These are phyloP conservation scores for Plantago elongata DNA, from an alignment of 257 asterid species.

Conservation along the genomic window DNA sequence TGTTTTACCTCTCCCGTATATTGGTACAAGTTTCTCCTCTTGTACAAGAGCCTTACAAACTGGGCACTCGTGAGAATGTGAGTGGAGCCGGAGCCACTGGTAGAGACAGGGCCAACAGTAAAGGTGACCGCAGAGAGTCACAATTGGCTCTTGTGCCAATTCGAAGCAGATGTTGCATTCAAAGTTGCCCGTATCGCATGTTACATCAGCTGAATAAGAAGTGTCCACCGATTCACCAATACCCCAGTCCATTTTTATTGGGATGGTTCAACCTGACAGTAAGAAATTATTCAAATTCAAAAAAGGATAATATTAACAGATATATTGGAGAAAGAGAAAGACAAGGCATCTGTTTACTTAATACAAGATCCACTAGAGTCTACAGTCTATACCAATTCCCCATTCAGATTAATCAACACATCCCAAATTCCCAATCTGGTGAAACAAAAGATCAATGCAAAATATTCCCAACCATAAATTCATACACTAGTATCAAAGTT, in stretches of 20 bases:
- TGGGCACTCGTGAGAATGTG: constrained; percentile 31
- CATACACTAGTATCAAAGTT: too few relatives aligned
- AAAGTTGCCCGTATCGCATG: constrained; percentile 47
- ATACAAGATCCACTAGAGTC: too few relatives aligned
- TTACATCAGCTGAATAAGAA: constrained; percentile 35
- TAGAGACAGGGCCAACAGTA: constrained; percentile 94
- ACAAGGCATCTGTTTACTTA: too few relatives aligned
- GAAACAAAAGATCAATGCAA: too few relatives aligned
- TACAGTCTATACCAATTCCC: too few relatives aligned
- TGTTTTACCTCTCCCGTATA: constrained; percentile 32
- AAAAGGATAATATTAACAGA: background rate
- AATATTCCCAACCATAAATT: too few relatives aligned
- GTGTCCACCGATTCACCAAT: constrained; percentile 31
- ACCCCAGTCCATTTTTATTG: constrained; percentile 49
- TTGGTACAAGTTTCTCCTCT: constrained; percentile 26
- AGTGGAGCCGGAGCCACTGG: constrained; percentile 66
- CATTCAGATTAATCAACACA: too few relatives aligned
- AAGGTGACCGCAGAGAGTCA: constrained; percentile 95
- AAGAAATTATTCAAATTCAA: background rate
- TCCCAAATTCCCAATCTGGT: too few relatives aligned
- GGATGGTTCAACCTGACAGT: constrained; percentile 23
- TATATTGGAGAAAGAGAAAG: too few relatives aligned
- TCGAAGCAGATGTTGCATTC: constrained; percentile 94
- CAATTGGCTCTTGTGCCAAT: constrained; percentile 81
- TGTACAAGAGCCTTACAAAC: constrained; percentile 32